Base-by-base conservation (phyloP, 345 rosid genomes). In the Ceriops tagal region DNA sequence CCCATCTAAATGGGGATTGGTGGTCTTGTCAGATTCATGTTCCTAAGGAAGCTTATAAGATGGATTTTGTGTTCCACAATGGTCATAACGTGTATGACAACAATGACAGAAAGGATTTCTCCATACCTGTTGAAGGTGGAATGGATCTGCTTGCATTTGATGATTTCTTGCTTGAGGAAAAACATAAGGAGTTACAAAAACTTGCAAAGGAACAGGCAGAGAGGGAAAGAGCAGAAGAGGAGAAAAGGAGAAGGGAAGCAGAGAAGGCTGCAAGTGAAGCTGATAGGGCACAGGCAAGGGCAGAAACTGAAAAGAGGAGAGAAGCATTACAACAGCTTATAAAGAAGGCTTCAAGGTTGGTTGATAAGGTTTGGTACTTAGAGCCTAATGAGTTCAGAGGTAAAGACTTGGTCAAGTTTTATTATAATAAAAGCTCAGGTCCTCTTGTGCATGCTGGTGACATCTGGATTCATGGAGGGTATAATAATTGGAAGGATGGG, bases 391-490 rank as follows among this genome's bases (percentile, higher is more conserved):
- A 87, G 68, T 89, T 87, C 70, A 83, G 82, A 60, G 87, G 88
- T 52, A 72, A 8, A 16, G 96, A 86, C 73, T 46, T 58, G 76
- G 88, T 91, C 58, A 84, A 75, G 66, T 61, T 93, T 31, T 83
- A 81, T 73, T 93, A 89, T 80, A 87, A 87, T 80, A 88, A 80
- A 77, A 84, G 65, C 72, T 91, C 90, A 7, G 86, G 97, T 79
- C 87, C 96, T 79, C 86, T 93, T 63, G 79, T 79, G 68, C 69
- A 82, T 78, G 78, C 91, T 47, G 80, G 79, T 49, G 93, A 93
- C 61, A 56, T 93, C 15, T 93, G 98, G 97, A 62, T 93, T 56
- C 98, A 93, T 78, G 98, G 96, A 35, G 97, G 97, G n/a, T 73
- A 81, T 76, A 80, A 91, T 76, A 89, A 86, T 62, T 93, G 98